phyloP scores from a whole-genome alignment of 192 early-diverging fungal genomes.

The Funneliformis geosporum region DNA sequence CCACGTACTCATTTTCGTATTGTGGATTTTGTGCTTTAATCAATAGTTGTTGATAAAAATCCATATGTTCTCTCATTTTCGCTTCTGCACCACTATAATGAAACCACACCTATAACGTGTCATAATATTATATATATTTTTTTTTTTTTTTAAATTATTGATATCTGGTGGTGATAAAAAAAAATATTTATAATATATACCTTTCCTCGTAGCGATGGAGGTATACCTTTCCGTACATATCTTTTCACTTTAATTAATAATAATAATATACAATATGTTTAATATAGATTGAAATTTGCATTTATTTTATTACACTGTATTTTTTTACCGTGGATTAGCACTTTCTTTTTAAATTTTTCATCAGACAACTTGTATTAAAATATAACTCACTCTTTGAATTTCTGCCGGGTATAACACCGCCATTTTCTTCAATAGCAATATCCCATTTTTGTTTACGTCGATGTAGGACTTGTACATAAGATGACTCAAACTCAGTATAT shows the following conservation, averaged over 20 bases:
- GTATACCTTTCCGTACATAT: conserved; percentile 79
- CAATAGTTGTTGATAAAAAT: conserved; percentile 57
- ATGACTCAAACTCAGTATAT: conserved; percentile 51
- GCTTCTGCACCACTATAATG: conserved; percentile 71
- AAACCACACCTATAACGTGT: conserved; percentile 58
- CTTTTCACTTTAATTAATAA: conserved; percentile 60
- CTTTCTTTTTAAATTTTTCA: background rate
- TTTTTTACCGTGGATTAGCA: background rate
- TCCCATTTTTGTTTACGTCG: conserved; percentile 52
- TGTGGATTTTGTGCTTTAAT: conserved; percentile 45
- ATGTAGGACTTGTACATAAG: conserved; percentile 51
- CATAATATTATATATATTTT: conserved; percentile 13
- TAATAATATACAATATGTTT: background rate
- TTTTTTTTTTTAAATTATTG: conserved; percentile 1
- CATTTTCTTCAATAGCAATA: conserved; percentile 47
- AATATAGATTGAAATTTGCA: background rate
- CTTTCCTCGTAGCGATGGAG: conserved; percentile 62
- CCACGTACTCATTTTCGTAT: conserved; percentile 64
- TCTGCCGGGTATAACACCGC: conserved; percentile 46
- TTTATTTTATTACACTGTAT: background rate
- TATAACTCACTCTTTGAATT: conserved; percentile 46
- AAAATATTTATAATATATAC: conserved; percentile 37
- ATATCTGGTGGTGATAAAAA: conserved; percentile 6
- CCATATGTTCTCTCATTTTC: conserved; percentile 54
- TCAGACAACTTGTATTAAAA: background rate